Evolutionary conservation across 164 flowering plant genomes (phyloP).

Genomic region (Akebia trifoliata): DNA sequence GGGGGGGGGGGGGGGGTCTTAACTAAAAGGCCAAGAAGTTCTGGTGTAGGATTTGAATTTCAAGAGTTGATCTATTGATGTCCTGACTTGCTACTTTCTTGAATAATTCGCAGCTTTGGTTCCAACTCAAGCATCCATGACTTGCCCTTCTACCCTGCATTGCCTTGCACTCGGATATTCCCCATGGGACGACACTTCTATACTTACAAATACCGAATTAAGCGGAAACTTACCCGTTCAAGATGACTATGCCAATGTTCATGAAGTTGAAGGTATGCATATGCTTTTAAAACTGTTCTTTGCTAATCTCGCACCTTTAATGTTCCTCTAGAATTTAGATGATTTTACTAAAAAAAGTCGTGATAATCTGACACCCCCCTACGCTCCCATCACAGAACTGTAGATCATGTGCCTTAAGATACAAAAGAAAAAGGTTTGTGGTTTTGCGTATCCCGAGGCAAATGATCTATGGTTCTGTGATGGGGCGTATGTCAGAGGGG

Average conservation of each 20-base stretch:
- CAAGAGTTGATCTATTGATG: no score
- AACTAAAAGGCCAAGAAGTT: no score
- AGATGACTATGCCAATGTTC: slow-evolving; percentile 44
- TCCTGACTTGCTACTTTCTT: slow-evolving; percentile 16
- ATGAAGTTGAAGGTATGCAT: slow-evolving; percentile 51
- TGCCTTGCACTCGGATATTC: slow-evolving; percentile 43
- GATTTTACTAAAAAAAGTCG: neutral
- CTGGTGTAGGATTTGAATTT: no score
- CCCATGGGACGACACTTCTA: slow-evolving; percentile 58
- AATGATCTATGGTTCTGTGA: no score
- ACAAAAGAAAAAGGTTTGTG: no score
- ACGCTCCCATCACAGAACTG: no score
- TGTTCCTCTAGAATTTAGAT: neutral
- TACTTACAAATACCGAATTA: slow-evolving; percentile 38
- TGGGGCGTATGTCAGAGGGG: no score
- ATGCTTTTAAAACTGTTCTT: slow-evolving; percentile 1
- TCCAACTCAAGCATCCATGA: slow-evolving; percentile 49
- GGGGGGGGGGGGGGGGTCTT: no score
- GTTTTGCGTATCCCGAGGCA: no score
- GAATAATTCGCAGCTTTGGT: slow-evolving; percentile 36
- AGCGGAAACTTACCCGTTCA: slow-evolving; percentile 37
- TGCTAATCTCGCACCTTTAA: neutral
- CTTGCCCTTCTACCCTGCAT: slow-evolving; percentile 47
- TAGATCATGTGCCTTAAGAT: no score
- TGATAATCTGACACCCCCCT: no score